phyloP scores from a whole-genome alignment of 495 filamentous ascomycete genomes.

The Entonaema liquescens region DNA sequence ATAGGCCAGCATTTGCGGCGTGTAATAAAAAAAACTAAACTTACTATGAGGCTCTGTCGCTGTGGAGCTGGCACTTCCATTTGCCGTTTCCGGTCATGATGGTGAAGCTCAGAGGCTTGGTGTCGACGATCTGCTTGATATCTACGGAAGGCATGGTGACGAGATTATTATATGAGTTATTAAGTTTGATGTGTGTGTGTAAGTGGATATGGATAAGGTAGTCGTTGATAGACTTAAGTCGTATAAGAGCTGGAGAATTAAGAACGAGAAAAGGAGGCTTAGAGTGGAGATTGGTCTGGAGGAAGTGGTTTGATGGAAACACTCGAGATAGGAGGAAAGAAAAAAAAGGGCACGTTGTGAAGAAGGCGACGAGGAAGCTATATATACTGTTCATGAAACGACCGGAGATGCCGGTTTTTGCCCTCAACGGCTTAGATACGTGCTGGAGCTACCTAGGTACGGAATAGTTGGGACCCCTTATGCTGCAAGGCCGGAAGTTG shows the following conservation, averaged over 20 bases:
- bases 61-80: constrained; percentile 53
- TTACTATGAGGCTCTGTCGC: constrained; percentile 55
- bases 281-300: constrained; percentile 29
- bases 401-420: constrained; percentile 20
- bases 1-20: neutral
- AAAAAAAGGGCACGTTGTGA: neutral
- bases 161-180: constrained; percentile 1
- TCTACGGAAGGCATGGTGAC: constrained; percentile 43
- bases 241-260: constrained; percentile 3
- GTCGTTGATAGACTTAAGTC: constrained; percentile 8
- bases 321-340: constrained; percentile 14
- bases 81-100: constrained; percentile 51
- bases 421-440: neutral
- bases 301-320: constrained; percentile 5
- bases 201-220: neutral
- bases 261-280: constrained; percentile 1
- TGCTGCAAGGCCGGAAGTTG: constrained; percentile 10
- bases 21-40: constrained; percentile 30
- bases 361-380: constrained; percentile 18
- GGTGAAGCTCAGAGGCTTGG: constrained; percentile 52
- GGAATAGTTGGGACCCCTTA: constrained; percentile 29
- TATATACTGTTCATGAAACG: constrained; percentile 33
- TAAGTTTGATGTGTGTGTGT: neutral
- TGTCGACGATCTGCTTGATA: constrained; percentile 49
- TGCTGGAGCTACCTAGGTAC: constrained; percentile 1